These are phyloP conservation scores for Stachybotrys chlorohalonatus DNA, from an alignment of 2,329 filamentous ascomycete species.

Conservation along the genomic window DNA sequence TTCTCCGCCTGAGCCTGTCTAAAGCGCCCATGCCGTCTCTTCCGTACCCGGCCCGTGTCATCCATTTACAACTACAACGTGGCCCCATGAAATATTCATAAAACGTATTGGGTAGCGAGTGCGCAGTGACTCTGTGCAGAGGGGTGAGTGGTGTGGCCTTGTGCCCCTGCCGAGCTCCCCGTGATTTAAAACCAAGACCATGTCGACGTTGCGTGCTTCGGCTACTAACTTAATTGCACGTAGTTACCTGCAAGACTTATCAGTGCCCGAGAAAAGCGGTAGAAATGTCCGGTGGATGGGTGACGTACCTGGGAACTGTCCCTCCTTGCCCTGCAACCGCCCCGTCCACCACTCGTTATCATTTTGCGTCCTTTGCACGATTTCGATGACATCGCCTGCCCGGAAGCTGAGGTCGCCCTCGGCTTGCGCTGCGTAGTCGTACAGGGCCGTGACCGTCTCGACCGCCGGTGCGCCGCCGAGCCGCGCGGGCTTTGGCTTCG, in stretches of 20 bases:
- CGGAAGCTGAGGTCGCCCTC: constrained; percentile 89
- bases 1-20: neutral
- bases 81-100: neutral
- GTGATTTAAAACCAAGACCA: neutral
- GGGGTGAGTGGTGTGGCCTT: too few relatives aligned
- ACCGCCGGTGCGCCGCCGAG: constrained; percentile 55
- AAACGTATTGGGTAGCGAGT: neutral
- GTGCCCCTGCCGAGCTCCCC: neutral
- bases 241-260: constrained; percentile 34
- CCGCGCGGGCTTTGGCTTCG: constrained; percentile 68
- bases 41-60: too few relatives aligned
- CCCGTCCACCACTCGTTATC: constrained; percentile 98
- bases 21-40: neutral
- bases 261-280: constrained; percentile 4
- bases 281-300: neutral
- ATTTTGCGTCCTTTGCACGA: constrained; percentile 73
- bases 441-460: constrained; percentile 83
- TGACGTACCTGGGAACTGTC: constrained; percentile 84
- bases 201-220: neutral
- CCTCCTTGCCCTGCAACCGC: constrained; percentile 66
- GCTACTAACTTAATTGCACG: constrained; percentile 27
- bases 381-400: constrained; percentile 83
- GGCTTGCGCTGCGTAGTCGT: constrained; percentile 93
- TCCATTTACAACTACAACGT: neutral
- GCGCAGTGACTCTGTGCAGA: neutral